Evolutionary conservation across 768 basidiomycete genomes (phyloP).

Genomic region (Tylopilus felleus): DNA sequence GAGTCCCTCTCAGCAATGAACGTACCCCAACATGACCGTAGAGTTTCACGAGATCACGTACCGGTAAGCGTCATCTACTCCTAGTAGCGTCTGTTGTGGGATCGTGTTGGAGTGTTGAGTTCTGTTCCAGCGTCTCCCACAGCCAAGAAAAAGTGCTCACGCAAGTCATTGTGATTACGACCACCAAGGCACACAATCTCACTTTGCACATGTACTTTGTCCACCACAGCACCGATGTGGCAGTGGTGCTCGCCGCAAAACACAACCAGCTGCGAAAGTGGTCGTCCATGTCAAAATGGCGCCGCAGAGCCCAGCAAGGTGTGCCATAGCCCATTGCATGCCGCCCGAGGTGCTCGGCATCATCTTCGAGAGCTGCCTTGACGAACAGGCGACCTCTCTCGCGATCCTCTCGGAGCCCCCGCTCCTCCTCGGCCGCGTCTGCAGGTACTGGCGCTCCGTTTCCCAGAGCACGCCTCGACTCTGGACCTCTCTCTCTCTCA

Average conservation of each 20-base stretch:
- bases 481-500: constrained; percentile 26
- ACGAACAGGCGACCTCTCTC: background rate
- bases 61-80: constrained; percentile 9
- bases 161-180: background rate
- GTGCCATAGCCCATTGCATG: constrained; percentile 9
- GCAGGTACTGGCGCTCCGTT: constrained; percentile 25
- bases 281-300: background rate
- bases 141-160: background rate
- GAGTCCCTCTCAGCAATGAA: background rate
- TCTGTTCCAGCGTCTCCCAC: background rate
- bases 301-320: background rate
- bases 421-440: constrained; percentile 26
- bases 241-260: background rate
- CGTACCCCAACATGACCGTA: background rate
- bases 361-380: constrained; percentile 24
- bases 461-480: constrained; percentile 16
- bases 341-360: constrained; percentile 40
- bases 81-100: background rate
- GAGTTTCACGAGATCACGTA: background rate
- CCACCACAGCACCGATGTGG: background rate
- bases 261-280: background rate
- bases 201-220: background rate
- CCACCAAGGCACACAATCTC: background rate
- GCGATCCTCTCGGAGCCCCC: constrained; percentile 13
- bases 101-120: constrained; percentile 2